Conservation (phyloP, 176 grass and related monocot genomes). For the Coix lacrymajobi region DNA sequence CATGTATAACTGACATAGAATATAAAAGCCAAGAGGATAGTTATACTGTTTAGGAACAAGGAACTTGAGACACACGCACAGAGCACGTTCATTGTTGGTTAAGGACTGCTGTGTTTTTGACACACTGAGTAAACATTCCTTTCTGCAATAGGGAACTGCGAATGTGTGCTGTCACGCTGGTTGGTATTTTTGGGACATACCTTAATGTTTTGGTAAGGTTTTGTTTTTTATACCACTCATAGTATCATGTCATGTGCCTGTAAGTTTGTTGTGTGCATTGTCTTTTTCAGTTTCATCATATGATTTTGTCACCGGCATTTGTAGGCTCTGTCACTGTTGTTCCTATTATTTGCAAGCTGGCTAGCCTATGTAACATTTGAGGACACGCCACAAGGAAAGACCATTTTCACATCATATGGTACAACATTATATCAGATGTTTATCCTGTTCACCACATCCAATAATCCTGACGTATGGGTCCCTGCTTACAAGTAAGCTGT, state of each 20-base stretch:
- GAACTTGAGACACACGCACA: not conserved
- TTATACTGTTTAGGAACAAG: not conserved
- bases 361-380: conserved; percentile 96
- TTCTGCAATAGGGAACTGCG: conserved; percentile 64
- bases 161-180: conserved; percentile 74
- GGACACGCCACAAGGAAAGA: conserved; percentile 82
- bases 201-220: conserved; percentile 92
- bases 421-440: conserved; percentile 96
- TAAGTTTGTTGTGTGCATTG: not conserved
- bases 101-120: not conserved
- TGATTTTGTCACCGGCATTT: conserved; percentile 11
- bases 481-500: conserved; percentile 94
- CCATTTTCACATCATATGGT: conserved; percentile 68
- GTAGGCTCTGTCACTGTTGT: conserved; percentile 81
- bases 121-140: conserved; percentile 23
- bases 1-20: not conserved
- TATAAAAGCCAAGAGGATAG: not conserved
- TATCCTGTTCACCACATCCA: conserved; percentile 96
- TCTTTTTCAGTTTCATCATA: conserved; percentile 6
- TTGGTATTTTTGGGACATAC: conserved; percentile 74
- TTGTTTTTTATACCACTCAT: not conserved
- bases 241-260: not conserved
- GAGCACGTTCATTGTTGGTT: conserved; percentile 2
- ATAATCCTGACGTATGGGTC: conserved; percentile 98
- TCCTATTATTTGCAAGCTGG: conserved; percentile 95